Base-by-base conservation (phyloP, 331 rosid species). In the Acacia pycnantha region DNA sequence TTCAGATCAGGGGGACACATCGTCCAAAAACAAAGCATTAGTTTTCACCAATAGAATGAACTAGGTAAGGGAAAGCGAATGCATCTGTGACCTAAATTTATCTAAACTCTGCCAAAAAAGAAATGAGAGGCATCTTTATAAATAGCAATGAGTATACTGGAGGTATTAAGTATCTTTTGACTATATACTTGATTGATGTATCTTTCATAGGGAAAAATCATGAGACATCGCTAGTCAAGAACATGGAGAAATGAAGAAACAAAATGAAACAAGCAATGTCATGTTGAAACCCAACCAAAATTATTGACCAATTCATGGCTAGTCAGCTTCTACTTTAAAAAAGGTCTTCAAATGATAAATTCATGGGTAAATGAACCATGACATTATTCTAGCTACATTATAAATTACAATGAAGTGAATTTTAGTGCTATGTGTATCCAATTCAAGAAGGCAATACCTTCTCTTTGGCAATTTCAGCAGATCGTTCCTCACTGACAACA, bases 401-500 rank as follows among this genome's bases (percentile, higher is more conserved):
- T 21, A 77, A 68, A 33, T 81, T 51, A 76, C 81, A 84, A 73
- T 40, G 7, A 74, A 68, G 77, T 70, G 50, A 62, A 76, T 77
- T 24, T 72, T 46, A 78, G 58, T 70, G 44, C 62, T 12, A 21
- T 27, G 56, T 58, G 37, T 61, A 43, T 81, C 65, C 64, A 31
- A 74, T 78, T n/a, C 24, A 64, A 31, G 24, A 77, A 64, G 77
- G 54, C 59, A 68, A 46, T 85, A 92, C 99, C 97, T 94, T 94
- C 77, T 96, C 99, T 86, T 96, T 96, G 22, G 94, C 92, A 73
- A 88, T 84, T 82, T 94, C 98, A 84, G 99, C 99, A 50, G 95
- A 91, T 81, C 94, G 80, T 83, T 96, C 99, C 86, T 56, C 85
- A 92, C 88, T 94, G 85, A 91, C 74, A 70, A 76, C 86, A 85